Conservation (phyloP, 1,284 basidiomycete genomes). For the Leccinum insolens region DNA sequence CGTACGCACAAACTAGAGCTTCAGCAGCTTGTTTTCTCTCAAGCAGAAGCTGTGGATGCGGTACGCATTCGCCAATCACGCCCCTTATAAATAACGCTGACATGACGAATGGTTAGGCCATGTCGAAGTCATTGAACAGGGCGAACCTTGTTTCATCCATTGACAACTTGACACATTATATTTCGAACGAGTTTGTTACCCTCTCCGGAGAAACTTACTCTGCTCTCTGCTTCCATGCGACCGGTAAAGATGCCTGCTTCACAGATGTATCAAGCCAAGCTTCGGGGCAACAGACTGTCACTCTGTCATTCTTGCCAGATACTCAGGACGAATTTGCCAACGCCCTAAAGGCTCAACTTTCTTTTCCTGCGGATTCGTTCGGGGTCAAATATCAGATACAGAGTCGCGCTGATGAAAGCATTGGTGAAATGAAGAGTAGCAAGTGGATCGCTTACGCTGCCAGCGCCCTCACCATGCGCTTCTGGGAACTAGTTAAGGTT, state of each 20-base stretch:
- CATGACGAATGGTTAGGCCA: neutral
- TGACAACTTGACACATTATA: constrained; percentile 50
- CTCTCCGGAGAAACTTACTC: constrained; percentile 43
- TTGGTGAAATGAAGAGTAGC: constrained; percentile 71
- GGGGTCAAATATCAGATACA: constrained; percentile 48
- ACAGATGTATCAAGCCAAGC: constrained; percentile 36
- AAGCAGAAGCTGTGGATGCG: constrained; percentile 38
- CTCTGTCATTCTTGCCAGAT: constrained; percentile 60
- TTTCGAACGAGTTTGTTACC: constrained; percentile 45
- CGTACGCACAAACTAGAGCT: constrained; percentile 52
- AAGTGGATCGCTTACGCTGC: constrained; percentile 89
- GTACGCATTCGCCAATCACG: constrained; percentile 15
- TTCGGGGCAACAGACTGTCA: constrained; percentile 50
- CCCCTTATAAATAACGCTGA: constrained; percentile 7
- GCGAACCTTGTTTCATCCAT: constrained; percentile 42
- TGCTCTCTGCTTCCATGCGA: constrained; percentile 38
- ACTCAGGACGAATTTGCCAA: constrained; percentile 52
- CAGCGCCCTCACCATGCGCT: constrained; percentile 78
- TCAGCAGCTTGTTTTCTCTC: constrained; percentile 64
- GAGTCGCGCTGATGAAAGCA: constrained; percentile 45
- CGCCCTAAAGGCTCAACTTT: constrained; percentile 42
- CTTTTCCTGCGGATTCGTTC: constrained; percentile 40
- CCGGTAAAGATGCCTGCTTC: constrained; percentile 42
- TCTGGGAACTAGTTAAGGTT: constrained; percentile 87
- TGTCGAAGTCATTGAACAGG: constrained; percentile 28